A percentile compares a stretch with the other conserved stretches of the same genome.
phyloP scores from a whole-genome alignment of 768 basidiomycete species.

The Chalciporus pseudorubinellus region DNA sequence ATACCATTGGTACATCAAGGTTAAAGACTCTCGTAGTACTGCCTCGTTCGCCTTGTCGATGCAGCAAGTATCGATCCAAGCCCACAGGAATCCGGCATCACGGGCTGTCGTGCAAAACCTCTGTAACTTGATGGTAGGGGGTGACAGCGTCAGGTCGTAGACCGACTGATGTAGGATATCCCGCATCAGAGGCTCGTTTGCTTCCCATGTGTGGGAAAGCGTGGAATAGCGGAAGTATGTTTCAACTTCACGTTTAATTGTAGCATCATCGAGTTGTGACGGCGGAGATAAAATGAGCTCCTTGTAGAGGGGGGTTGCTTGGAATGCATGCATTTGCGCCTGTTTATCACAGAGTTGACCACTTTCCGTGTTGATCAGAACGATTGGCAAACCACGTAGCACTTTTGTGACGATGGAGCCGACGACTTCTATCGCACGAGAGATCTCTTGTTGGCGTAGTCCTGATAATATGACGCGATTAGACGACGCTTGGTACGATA shows the following conservation, averaged over 20 bases:
- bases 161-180: not conserved
- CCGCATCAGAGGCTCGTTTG: not conserved
- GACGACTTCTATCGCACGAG: too few species aligned
- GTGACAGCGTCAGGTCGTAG: not conserved
- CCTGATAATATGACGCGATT: too few species aligned
- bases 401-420: too few species aligned
- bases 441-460: too few species aligned
- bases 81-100: not conserved
- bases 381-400: too few species aligned
- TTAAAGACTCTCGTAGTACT: conserved; percentile 9
- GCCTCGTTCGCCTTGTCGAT: not conserved
- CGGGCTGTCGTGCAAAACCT: not conserved
- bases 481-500: too few species aligned
- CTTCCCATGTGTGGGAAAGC: conserved; percentile 4
- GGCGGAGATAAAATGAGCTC: too few species aligned
- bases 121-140: not conserved
- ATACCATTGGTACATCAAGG: conserved; percentile 19
- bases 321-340: too few species aligned
- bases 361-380: too few species aligned
- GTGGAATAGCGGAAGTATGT: conserved; percentile 4
- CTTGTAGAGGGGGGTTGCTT: too few species aligned
- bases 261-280: too few species aligned
- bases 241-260: not conserved
- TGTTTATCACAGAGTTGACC: too few species aligned
- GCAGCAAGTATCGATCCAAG: conserved; percentile 1